Evolutionary conservation across 2,329 filamentous ascomycete genomes (phyloP).

Genomic region (Venturia oleaginea): DNA sequence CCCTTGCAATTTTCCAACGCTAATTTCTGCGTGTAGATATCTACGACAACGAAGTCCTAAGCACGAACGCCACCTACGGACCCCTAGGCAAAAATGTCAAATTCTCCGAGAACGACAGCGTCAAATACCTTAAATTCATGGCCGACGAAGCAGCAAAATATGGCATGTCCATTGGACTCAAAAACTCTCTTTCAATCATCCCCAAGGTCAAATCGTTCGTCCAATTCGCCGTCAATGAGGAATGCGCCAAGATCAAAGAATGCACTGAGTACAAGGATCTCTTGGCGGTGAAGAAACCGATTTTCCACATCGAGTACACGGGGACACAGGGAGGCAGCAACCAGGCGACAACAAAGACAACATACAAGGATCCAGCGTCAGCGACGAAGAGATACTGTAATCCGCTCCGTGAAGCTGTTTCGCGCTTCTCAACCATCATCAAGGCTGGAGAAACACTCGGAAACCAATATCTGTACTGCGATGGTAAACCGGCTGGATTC

Average conservation of each 20-base stretch:
- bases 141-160: constrained; percentile 11
- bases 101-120: constrained; percentile 11
- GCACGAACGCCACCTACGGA: neutral
- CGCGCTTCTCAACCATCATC: constrained; percentile 6
- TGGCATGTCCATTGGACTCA: constrained; percentile 54
- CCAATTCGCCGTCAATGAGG: constrained; percentile 61
- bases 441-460: constrained; percentile 3
- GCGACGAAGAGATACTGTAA: constrained; percentile 11
- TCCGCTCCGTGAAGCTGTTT: neutral
- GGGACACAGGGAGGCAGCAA: neutral
- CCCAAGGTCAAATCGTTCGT: constrained; percentile 40
- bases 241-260: constrained; percentile 53
- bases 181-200: constrained; percentile 58
- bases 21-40: neutral
- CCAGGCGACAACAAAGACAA: neutral
- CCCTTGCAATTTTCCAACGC: no score
- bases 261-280: constrained; percentile 51
- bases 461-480: constrained; percentile 5
- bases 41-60: constrained; percentile 33
- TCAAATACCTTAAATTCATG: constrained; percentile 14
- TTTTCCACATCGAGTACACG: constrained; percentile 63
- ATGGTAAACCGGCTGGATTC: neutral
- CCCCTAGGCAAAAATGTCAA: neutral
- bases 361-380: neutral
- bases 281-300: constrained; percentile 52